phyloP scores from a whole-genome alignment of 1,139 yeast species.

The Saccharomyces hybrid region DNA sequence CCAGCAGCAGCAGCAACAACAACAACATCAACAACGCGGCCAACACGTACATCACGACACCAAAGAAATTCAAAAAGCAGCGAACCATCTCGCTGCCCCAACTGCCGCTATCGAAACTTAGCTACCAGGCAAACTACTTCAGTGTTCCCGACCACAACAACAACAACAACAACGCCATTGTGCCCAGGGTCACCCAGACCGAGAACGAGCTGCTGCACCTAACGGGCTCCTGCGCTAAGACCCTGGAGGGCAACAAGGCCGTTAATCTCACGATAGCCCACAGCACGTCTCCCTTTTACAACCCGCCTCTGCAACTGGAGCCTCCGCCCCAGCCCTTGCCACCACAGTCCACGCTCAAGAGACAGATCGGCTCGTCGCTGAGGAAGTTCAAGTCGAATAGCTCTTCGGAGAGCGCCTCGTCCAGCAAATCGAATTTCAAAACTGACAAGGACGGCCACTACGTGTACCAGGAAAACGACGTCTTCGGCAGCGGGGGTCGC shows the following conservation, averaged over 20 bases:
- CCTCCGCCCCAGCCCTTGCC: background rate
- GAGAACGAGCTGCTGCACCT: constrained; percentile 28
- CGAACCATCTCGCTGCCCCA: constrained; percentile 69
- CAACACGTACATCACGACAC: constrained; percentile 9
- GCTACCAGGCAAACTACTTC: constrained; percentile 12
- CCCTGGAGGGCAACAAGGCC: constrained; percentile 26
- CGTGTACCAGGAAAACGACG: constrained; percentile 51
- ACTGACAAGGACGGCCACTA: constrained; percentile 80
- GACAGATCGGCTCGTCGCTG: background rate
- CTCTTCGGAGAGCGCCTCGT: background rate
- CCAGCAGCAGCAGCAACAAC: constrained; percentile 8
- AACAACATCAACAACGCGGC: constrained; percentile 1
- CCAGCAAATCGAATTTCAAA: constrained; percentile 9
- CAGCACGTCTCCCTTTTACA: constrained; percentile 16
- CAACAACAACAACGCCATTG: background rate
- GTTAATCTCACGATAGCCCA: constrained; percentile 20
- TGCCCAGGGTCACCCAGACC: constrained; percentile 15
- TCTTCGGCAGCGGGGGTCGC: constrained; percentile 55
- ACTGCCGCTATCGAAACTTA: constrained; percentile 39
- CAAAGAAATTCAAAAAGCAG: constrained; percentile 37
- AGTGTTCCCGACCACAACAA: background rate
- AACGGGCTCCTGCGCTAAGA: constrained; percentile 28
- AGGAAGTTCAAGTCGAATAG: background rate
- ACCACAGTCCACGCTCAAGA: background rate
- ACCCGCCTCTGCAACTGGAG: background rate